Evolutionary conservation across 2,329 filamentous ascomycete species (phyloP), one percentile per base, ranked within the genome.

Genomic region (Zasmidium cellare): DNA sequence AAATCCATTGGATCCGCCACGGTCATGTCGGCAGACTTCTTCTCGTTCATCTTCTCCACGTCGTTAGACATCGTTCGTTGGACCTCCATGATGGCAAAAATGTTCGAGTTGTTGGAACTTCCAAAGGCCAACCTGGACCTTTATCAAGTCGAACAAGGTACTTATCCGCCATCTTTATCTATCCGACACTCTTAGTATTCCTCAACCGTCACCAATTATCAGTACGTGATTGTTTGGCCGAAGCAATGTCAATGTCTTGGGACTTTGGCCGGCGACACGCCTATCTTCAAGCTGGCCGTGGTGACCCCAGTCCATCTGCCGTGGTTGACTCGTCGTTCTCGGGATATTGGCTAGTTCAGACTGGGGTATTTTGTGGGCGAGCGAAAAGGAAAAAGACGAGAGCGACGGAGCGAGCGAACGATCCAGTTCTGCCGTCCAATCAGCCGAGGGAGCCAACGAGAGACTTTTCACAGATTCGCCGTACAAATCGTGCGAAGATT

Each of bases 1-100:
- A 71, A 28, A 25, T 65, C 62, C 18, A 60, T 51, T 11, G 62
- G 50, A 22, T 56, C 60, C 6, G 61, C 59, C 9, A 56, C 20
- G 2, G 51, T 62, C 31, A 44, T 51, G 22, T 60, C 41, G 18
- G 59, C 41, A 1, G 46, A 35, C n/a, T 48, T 54, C 53, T 61
- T 61, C 48, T 61, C 59, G 18, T 55, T 51, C 28, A 56, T 53
- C 46, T 56, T 56, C 35, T 41, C 35, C 11, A 41, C 35, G n/a
- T 56, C 57, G 19, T 54, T 62, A 19, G 51, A 41, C 12, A 16
- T 11, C 24, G 41, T 41, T 20, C 18, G 35, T 28, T n/a, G 19
- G 24, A 48, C 23, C 38, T 38, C 48, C 54, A 55, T 55, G 28
- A 1, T 48, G 7, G 35, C n/a, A n/a, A n/a, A 41, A 3, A n/a